A percentile compares a stretch with the other conserved stretches of the same genome.
phyloP scores from a whole-genome alignment of 164 flowering plant species.

The Aristolochia contorta region DNA sequence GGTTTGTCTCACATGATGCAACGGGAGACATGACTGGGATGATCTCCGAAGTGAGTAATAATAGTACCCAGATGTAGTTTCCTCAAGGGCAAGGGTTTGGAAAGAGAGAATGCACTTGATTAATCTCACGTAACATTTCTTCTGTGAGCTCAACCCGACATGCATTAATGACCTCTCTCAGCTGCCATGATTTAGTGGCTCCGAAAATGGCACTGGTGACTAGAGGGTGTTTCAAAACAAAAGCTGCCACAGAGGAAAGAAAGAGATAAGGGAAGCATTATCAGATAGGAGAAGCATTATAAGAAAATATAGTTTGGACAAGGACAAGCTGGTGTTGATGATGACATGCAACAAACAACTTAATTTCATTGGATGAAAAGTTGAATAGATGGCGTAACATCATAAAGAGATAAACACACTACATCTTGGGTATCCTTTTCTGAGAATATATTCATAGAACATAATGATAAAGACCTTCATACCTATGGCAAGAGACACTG shows the following conservation, averaged over 20 bases:
- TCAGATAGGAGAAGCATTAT: neutral
- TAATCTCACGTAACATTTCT: constrained; percentile 41
- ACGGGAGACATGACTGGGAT: no score
- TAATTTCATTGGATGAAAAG: neutral
- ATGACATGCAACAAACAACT: neutral
- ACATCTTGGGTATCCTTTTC: no score
- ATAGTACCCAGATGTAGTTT: neutral
- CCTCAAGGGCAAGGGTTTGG: constrained; percentile 73
- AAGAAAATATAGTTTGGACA: neutral
- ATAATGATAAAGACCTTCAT: constrained; percentile 4
- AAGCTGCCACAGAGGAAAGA: constrained; percentile 30
- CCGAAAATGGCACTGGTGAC: constrained; percentile 72
- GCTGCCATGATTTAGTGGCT: constrained; percentile 65
- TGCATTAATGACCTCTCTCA: constrained; percentile 47
- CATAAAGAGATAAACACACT: no score
- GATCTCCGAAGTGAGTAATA: no score
- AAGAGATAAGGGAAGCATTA: neutral
- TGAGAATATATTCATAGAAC: neutral
- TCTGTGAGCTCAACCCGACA: constrained; percentile 37
- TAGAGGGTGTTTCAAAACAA: constrained; percentile 67
- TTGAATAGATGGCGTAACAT: neutral
- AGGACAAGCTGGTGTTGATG: neutral
- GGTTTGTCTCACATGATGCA: no score
- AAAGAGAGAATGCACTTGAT: constrained; percentile 45
- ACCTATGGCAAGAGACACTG: constrained; percentile 74